Evolutionary conservation across 306 rosid species (phyloP), one percentile per base, ranked within the genome.

Genomic region (Pterocarpus macrocarpus): DNA sequence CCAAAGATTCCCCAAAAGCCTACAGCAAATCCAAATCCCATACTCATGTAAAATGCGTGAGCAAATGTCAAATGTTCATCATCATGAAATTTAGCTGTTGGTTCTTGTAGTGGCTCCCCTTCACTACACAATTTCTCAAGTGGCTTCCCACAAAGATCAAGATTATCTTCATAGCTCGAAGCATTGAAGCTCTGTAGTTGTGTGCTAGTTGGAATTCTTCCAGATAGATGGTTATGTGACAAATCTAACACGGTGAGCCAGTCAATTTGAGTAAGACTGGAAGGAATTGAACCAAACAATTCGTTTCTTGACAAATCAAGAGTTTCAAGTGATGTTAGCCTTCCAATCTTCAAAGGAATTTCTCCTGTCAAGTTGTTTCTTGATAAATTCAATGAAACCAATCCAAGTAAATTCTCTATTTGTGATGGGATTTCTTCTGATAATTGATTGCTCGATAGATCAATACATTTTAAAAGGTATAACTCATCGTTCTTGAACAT

Each of bases 221-320:
- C 83, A 17, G 73, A 80, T 14, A 71, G 9, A 3, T 61, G 3
- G 4, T 80, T 80, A 9, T 71, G 41, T 35, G 78, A 69, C 58
- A 79, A 3, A 79, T 79, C 70, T 43, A 79, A 69, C 76, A 69
- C 32, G 0, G 82, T 0, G 14, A 80, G 78, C 9, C 71, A 56
- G 11, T 62, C 56, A 32, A 71, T 70, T 7, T 9, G 16, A 2
- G 73, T 7, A 22, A 80, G 77, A 53, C 72, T 71, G n/a, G 61
- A 78, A 61, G 83, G 83, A 49, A 80, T 80, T 17, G 71, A 38
- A 10, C 82, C 82, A 33, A 1, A 5, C n/a, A 78, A 11, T 0
- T 68, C 53, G 72, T 80, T 80, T 61, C 72, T 70, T 71, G 83
- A 80, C 58, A 80, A 47, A 74, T 80, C 83, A 44, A 80, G 78